A percentile compares a stretch with the other conserved stretches of the same genome.
phyloP scores from a whole-genome alignment of 2,329 filamentous ascomycete species.

The Pseudocercospora cruenta region DNA sequence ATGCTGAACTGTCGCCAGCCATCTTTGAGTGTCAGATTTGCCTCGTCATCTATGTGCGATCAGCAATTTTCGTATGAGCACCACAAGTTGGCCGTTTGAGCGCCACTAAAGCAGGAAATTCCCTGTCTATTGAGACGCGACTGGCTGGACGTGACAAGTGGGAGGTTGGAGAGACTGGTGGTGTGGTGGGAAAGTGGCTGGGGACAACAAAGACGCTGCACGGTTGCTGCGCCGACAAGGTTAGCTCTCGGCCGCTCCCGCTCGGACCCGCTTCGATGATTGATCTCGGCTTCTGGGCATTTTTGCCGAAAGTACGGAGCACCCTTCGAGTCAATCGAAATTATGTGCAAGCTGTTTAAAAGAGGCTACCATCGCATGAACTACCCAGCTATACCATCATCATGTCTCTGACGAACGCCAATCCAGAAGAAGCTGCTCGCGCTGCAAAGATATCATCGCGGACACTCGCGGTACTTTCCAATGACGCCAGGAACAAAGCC shows the following conservation, averaged over 20 bases:
- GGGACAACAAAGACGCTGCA: neutral
- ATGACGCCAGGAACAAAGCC: conserved; percentile 77
- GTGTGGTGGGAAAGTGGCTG: neutral
- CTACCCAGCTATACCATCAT: neutral
- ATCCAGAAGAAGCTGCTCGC: conserved; percentile 74
- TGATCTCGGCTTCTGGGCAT: neutral
- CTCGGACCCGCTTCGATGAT: neutral
- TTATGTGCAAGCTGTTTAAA: neutral
- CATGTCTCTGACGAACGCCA: conserved; percentile 90
- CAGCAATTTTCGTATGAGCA: conserved; percentile 1
- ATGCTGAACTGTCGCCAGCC: conserved; percentile 7
- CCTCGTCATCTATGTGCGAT: conserved; percentile 11
- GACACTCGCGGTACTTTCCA: conserved; percentile 77
- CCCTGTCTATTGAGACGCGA: neutral
- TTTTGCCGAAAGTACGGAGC: neutral
- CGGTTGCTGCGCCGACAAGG: neutral
- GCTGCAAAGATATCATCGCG: conserved; percentile 82
- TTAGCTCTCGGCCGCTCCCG: neutral
- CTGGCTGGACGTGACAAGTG: neutral
- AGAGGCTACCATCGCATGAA: neutral
- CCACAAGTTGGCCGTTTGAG: neutral
- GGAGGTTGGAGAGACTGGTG: neutral
- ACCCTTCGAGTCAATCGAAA: conserved; percentile 3
- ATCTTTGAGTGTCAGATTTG: neutral
- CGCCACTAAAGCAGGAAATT: neutral